Evolutionary conservation across 306 rosid species (phyloP).

Genomic region (Begonia fuchsioides): DNA sequence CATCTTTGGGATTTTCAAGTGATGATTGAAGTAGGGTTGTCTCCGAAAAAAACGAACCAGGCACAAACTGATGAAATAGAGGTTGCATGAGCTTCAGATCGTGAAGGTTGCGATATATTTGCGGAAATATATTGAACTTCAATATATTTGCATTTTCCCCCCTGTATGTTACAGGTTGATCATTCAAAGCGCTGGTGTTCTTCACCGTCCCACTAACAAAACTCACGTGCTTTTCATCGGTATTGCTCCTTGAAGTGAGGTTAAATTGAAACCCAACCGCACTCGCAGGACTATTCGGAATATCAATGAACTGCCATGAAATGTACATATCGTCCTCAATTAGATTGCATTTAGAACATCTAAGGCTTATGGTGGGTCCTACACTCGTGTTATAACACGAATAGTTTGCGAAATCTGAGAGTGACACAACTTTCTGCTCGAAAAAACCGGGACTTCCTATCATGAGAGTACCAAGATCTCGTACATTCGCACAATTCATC

Average conservation of each 20-base stretch:
- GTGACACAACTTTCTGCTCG: slow-evolving; percentile 40
- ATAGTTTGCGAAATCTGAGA: slow-evolving; percentile 49
- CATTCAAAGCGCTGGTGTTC: slow-evolving; percentile 54
- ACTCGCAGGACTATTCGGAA: slow-evolving; percentile 66
- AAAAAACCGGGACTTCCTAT: slow-evolving; percentile 72
- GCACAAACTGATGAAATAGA: slow-evolving; percentile 77
- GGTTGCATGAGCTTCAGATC: slow-evolving; percentile 82
- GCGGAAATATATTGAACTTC: slow-evolving; percentile 77
- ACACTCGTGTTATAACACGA: slow-evolving; percentile 69
- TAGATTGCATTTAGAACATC: slow-evolving; percentile 47
- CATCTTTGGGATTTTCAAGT: slow-evolving; percentile 62
- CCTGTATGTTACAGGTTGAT: slow-evolving; percentile 74
- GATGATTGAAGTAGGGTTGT: slow-evolving; percentile 52
- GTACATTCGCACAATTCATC: slow-evolving; percentile 85
- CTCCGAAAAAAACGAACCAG: slow-evolving; percentile 66
- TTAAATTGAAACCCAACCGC: slow-evolving; percentile 93
- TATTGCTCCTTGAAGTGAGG: slow-evolving; percentile 42
- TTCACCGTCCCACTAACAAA: slow-evolving; percentile 62
- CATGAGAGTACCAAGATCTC: slow-evolving; percentile 47
- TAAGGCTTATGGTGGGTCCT: slow-evolving; percentile 59
- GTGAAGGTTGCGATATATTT: slow-evolving; percentile 46
- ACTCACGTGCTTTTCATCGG: slow-evolving; percentile 37
- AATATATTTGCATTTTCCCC: slow-evolving; percentile 55
- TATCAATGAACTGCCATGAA: slow-evolving; percentile 81
- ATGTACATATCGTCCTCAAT: slow-evolving; percentile 53